Base-by-base conservation (phyloP, 179 eudicot species). In the Silene coronaria region DNA sequence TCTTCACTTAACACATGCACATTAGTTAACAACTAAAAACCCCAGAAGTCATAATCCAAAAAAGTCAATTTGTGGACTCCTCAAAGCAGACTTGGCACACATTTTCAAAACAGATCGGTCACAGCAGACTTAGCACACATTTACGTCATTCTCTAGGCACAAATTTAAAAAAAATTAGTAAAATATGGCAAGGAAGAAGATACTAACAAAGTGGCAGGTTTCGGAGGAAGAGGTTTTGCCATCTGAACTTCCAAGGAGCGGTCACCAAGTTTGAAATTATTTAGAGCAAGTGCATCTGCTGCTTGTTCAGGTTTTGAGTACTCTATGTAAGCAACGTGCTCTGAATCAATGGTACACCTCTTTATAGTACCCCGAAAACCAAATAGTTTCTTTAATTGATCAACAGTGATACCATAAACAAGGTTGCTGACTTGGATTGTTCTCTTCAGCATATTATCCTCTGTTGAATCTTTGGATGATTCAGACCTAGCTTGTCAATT, bases 401-500 rank as follows among this genome's bases (percentile, higher is more conserved):
- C 99, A 72, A 79, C 97, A 11, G 97, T 90, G 75, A 95, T 90
- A 79, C 85, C 81, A 32, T 97, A 97, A 80, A 87, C 87, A 82
- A 95, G 90, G 85, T 95, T 95, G 91, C 99, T 95, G 81, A 95
- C 91, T 95, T 92, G 99, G 72, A 95, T 81, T 5, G 97, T 92
- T 77, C 80, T 92, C 70, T 87, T 92, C 79, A 95, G 84, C 42
- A 85, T 66, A n/a, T n/a, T n/a, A n/a, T n/a, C n/a, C n/a, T n/a
- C n/a, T n/a, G n/a, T n/a, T n/a, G n/a, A n/a, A n/a, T n/a, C n/a
- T n/a, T n/a, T n/a, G n/a, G n/a, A n/a, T n/a, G n/a, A n/a, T 34
- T 89, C 89, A 71, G 85, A 82, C 27, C 4, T 0, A 30, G 3
- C 34, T 1, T 30, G 34, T 30, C n/a, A n/a, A n/a, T n/a, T n/a